Evolutionary conservation across 2,329 filamentous ascomycete genomes (phyloP).

Genomic region (Botrytis deweyae): DNA sequence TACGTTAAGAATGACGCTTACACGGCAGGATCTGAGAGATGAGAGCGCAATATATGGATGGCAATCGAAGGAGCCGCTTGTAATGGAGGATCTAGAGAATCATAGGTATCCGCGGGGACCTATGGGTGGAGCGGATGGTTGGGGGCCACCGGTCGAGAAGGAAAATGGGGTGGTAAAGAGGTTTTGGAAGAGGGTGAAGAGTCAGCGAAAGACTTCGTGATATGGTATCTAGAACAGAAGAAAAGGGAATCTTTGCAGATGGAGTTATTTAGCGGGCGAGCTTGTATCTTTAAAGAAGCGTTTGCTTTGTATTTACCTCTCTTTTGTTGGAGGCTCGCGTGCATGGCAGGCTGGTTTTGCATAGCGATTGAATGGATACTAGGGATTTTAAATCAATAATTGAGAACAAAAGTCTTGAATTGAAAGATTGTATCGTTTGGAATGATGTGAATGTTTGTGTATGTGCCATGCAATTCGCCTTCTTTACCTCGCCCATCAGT

Average conservation of each 20-base stretch:
- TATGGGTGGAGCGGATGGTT: constrained; percentile 41
- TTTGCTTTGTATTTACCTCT: constrained; percentile 5
- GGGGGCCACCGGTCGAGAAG: constrained; percentile 43
- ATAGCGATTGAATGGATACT: not conserved
- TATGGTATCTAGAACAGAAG: not conserved
- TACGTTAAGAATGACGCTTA: constrained; percentile 95
- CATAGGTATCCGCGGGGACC: constrained; percentile 48
- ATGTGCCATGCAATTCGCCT: not conserved
- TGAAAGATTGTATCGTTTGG: not conserved
- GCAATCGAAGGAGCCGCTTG: constrained; percentile 57
- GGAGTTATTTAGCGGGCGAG: constrained; percentile 19
- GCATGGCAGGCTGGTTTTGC: not conserved
- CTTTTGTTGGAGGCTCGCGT: not conserved
- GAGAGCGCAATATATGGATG: constrained; percentile 72
- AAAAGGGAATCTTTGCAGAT: constrained; percentile 5
- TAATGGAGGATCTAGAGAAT: constrained; percentile 55
- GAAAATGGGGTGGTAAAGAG: constrained; percentile 60
- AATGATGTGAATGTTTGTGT: not conserved
- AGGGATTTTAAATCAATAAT: not conserved
- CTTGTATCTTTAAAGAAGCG: not conserved
- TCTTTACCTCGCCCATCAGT: not conserved
- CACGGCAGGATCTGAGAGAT: constrained; percentile 78
- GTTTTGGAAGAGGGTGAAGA: constrained; percentile 60
- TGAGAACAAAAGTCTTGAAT: not conserved
- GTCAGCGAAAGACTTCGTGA: constrained; percentile 32